These are phyloP conservation scores for Podosphaera xanthii DNA, from an alignment of 2,329 filamentous ascomycete species.

Conservation along the genomic window DNA sequence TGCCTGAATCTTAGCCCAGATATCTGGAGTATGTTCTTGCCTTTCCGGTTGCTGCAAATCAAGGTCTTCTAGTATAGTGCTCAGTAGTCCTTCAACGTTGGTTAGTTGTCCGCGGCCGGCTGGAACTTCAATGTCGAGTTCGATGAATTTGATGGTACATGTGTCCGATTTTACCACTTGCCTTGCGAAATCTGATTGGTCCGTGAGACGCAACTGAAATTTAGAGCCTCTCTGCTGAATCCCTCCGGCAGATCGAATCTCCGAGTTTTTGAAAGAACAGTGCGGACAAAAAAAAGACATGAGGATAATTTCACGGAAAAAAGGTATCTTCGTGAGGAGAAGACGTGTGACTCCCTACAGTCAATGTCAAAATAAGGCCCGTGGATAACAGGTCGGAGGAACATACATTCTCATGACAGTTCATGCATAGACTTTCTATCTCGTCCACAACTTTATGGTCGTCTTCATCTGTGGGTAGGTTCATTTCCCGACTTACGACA, in stretches of 20 bases:
- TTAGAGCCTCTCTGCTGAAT: constrained; percentile 75
- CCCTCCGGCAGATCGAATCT: constrained; percentile 76
- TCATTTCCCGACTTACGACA: not conserved
- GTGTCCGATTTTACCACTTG: constrained; percentile 86
- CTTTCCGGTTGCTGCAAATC: constrained; percentile 62
- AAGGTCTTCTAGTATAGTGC: constrained; percentile 57
- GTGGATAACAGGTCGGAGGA: not conserved
- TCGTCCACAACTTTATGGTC: constrained; percentile 37
- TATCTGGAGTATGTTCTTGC: constrained; percentile 53
- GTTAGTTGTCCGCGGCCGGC: constrained; percentile 76
- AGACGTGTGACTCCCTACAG: constrained; percentile 59
- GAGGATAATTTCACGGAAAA: constrained; percentile 91
- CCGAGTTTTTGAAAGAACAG: constrained; percentile 76
- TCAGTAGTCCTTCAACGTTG: constrained; percentile 76
- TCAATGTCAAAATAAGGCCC: not conserved
- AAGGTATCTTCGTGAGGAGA: constrained; percentile 78
- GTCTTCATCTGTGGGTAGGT: constrained; percentile 15
- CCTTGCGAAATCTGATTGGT: constrained; percentile 51
- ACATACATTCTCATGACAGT: constrained; percentile 54
- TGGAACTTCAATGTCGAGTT: constrained; percentile 83
- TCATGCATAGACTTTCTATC: constrained; percentile 69
- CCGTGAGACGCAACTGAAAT: constrained; percentile 61
- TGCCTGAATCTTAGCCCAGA: constrained; percentile 54
- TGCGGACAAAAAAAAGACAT: constrained; percentile 91
- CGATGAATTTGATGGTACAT: constrained; percentile 66